Percentiles rank a stretch among this genome's conserved stretches.
Evolutionary conservation across 2,329 filamentous ascomycete species (phyloP).

Genomic region (Rachicladosporium sp.): DNA sequence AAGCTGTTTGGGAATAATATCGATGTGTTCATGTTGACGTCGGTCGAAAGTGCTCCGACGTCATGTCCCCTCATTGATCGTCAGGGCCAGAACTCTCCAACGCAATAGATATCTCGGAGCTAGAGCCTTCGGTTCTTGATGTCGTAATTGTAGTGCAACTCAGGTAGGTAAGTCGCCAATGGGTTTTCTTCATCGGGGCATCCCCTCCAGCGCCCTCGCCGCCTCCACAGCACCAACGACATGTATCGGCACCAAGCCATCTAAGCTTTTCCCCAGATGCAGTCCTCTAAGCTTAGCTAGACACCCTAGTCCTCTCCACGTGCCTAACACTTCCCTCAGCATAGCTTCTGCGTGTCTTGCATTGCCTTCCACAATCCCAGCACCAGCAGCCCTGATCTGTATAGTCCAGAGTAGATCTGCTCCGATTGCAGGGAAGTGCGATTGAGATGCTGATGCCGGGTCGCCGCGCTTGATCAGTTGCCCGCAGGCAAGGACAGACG

Average conservation of each 20-base stretch:
- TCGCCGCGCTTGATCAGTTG: constrained; percentile 30
- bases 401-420: constrained; percentile 37
- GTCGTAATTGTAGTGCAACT: no score
- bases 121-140: no score
- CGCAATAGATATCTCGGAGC: no score
- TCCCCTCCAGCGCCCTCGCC: constrained; percentile 43
- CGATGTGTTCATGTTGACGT: no score
- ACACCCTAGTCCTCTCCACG: constrained; percentile 57
- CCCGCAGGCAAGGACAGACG: constrained; percentile 29
- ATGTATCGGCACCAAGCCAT: constrained; percentile 60
- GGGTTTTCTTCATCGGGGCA: constrained; percentile 2
- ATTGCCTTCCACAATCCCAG: constrained; percentile 19
- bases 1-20: no score
- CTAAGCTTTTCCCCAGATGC: constrained; percentile 41
- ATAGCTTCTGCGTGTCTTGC: constrained; percentile 43
- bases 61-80: no score
- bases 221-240: constrained; percentile 59
- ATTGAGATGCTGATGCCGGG: background rate
- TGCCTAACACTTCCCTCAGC: constrained; percentile 56
- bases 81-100: no score
- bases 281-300: constrained; percentile 54
- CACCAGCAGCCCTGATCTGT: constrained; percentile 21
- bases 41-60: no score
- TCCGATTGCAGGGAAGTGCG: constrained; percentile 20
- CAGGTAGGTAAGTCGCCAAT: no score